phyloP scores from a whole-genome alignment of 352 stramenopile species.

The Aphanomyces euteiches region DNA sequence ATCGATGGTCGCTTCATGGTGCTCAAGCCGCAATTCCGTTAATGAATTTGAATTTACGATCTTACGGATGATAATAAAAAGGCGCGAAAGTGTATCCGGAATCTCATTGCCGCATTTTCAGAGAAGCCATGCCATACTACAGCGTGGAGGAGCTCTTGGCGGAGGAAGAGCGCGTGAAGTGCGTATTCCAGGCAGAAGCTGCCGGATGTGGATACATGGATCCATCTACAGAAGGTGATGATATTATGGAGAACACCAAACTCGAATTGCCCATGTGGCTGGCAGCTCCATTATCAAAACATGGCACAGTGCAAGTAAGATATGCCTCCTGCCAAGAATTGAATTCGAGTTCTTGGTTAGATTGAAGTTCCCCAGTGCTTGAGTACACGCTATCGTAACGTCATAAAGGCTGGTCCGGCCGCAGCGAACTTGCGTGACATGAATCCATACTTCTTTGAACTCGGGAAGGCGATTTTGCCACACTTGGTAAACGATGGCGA shows the following conservation, averaged over 20 bases:
- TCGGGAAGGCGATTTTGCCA: constrained; percentile 56
- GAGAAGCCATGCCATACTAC: constrained; percentile 40
- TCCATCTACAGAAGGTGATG: constrained; percentile 50
- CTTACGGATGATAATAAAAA: neutral
- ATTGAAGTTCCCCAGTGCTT: constrained; percentile 50
- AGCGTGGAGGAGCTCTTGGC: constrained; percentile 74
- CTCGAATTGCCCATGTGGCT: constrained; percentile 82
- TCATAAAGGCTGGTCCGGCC: constrained; percentile 73
- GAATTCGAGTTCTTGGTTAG: neutral
- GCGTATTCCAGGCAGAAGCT: constrained; percentile 63
- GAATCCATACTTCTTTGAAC: constrained; percentile 65
- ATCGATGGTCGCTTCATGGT: constrained; percentile 79
- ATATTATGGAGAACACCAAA: constrained; percentile 44
- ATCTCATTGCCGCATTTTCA: no score
- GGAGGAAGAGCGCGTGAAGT: constrained; percentile 76
- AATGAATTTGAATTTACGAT: constrained; percentile 29
- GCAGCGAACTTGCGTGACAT: constrained; percentile 75
- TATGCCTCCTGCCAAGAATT: no score
- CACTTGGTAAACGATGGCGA: constrained; percentile 44
- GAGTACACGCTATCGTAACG: constrained; percentile 65
- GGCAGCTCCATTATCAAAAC: constrained; percentile 46
- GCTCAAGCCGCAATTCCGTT: constrained; percentile 85
- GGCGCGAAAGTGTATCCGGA: neutral
- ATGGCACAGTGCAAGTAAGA: constrained; percentile 53
- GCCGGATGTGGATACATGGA: constrained; percentile 73